Base-by-base conservation (phyloP, 208 protist genomes). In the Leishmania guyanensis region DNA sequence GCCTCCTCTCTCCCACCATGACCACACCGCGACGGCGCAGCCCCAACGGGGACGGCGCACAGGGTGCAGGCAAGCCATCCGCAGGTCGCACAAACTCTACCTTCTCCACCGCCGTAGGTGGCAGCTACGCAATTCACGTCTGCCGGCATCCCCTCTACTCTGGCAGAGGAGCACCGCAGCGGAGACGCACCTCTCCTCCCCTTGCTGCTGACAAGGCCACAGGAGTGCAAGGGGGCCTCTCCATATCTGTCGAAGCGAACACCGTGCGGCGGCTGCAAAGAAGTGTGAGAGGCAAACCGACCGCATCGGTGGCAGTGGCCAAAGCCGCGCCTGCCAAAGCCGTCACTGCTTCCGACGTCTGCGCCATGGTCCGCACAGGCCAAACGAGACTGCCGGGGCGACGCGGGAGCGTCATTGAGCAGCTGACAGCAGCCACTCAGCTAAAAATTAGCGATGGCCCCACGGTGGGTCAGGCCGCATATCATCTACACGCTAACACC, bases 131-230 rank as follows among this genome's bases (percentile, higher is more conserved):
- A 6, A 43, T 79, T 51, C 36, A 62, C 46, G 12, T 36, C 26
- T 56, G 29, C n/a, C 82, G 75, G 60, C 82, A 82, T n/a, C 82
- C 82, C 12, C 72, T 85, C 53, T 85, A 79, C 72, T 29, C 76
- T 8, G 81, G 81, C 51, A 78, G 36, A 26, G 70, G 62, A 43
- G 22, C 36, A 39, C 3, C 33, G 48, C 29, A 46, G 56, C 75
- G 39, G 56, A n/a, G 9, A 51, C 29, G 46, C 17, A 17, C 46
- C 76, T n/a, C 22, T 17, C 58, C 58, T 39, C 46, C 62, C 16
- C 39, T 46, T 1, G 43, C 26, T 14, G 58, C 60, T 8, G 17
- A 5, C 53, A 65, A 39, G 39, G 17, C 36, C 74, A 39, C 74
- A n/a, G 74, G 54, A 8, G 56, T 33, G 54, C 74, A 62, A 68